Percentiles rank a stretch among this genome's conserved stretches.
Evolutionary conservation across 2,329 filamentous ascomycete species (phyloP).

Genomic region (Aureobasidium namibiae): DNA sequence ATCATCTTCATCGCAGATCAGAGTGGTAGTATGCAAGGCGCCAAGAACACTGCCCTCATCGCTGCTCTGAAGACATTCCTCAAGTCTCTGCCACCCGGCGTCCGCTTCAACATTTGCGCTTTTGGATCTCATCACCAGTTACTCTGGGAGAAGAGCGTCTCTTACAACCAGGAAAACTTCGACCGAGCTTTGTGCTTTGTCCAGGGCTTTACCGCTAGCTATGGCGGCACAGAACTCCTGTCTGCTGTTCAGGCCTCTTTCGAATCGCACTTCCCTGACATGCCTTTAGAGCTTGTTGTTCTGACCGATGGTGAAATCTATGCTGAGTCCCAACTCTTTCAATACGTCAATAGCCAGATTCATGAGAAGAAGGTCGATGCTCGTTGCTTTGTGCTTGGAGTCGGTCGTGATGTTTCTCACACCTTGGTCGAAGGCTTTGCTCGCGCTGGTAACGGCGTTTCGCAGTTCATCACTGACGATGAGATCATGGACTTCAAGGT

Average conservation of each 20-base stretch:
- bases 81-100: conserved; percentile 55
- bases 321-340: conserved; percentile 41
- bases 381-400: conserved; percentile 50
- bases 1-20: conserved; percentile 67
- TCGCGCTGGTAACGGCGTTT: conserved; percentile 48
- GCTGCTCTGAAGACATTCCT: conserved; percentile 55
- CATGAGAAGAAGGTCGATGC: conserved; percentile 34
- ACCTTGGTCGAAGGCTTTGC: conserved; percentile 53
- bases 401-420: conserved; percentile 47
- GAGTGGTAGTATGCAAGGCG: conserved; percentile 54
- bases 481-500: conserved; percentile 64
- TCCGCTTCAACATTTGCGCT: conserved; percentile 63
- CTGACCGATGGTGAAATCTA: conserved; percentile 50
- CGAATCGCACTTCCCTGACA: conserved; percentile 35
- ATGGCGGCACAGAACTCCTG: conserved; percentile 49
- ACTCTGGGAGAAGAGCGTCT: conserved; percentile 40
- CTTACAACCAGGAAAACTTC: conserved; percentile 39
- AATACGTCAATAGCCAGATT: conserved; percentile 39
- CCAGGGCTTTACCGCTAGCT: conserved; percentile 35
- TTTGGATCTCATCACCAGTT: conserved; percentile 47
- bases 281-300: conserved; percentile 46
- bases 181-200: conserved; percentile 37
- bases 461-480: conserved; percentile 51
- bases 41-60: conserved; percentile 46
- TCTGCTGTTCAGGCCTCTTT: conserved; percentile 40